phyloP scores from a whole-genome alignment of 768 basidiomycete species.

The Saitozyma podzolica region DNA sequence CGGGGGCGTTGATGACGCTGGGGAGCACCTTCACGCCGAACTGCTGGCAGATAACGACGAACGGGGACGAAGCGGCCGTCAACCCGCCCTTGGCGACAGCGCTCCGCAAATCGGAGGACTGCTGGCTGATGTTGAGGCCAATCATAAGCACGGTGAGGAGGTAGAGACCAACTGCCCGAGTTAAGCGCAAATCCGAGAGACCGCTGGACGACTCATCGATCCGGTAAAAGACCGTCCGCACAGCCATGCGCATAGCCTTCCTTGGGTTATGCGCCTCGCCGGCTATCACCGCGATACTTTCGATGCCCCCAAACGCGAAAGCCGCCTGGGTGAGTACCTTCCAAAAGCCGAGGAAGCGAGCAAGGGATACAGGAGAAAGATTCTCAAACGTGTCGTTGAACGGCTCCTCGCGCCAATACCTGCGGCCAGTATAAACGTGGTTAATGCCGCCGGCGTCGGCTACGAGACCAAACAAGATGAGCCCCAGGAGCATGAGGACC shows the following conservation, averaged over 20 bases:
- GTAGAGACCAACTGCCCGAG: neutral
- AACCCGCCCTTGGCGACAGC: slow-evolving; percentile 17
- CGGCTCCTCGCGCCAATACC: slow-evolving; percentile 19
- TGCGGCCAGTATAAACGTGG: slow-evolving; percentile 18
- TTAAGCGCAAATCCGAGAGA: no score
- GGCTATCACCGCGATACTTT: slow-evolving; percentile 31
- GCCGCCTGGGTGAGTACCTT: slow-evolving; percentile 8
- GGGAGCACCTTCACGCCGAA: slow-evolving; percentile 49
- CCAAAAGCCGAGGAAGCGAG: slow-evolving; percentile 14
- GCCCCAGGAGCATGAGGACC: slow-evolving; percentile 33
- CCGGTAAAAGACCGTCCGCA: neutral
- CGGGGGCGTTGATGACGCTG: slow-evolving; percentile 43
- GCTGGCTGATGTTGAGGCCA: slow-evolving; percentile 41
- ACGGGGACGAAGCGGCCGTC: slow-evolving; percentile 51
- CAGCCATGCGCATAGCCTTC: slow-evolving; percentile 26
- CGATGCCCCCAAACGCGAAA: slow-evolving; percentile 24
- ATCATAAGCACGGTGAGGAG: slow-evolving; percentile 40
- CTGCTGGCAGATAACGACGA: slow-evolving; percentile 49
- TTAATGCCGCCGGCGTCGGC: slow-evolving; percentile 29
- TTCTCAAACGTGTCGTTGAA: slow-evolving; percentile 11
- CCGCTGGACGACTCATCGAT: no score
- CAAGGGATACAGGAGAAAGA: slow-evolving; percentile 2
- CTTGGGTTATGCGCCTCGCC: slow-evolving; percentile 43
- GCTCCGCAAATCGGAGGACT: slow-evolving; percentile 29
- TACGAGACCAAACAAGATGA: slow-evolving; percentile 35